These are phyloP conservation scores for Plasmodium inui DNA, from an alignment of 169 alveolate genomes.

Conservation along the genomic window DNA sequence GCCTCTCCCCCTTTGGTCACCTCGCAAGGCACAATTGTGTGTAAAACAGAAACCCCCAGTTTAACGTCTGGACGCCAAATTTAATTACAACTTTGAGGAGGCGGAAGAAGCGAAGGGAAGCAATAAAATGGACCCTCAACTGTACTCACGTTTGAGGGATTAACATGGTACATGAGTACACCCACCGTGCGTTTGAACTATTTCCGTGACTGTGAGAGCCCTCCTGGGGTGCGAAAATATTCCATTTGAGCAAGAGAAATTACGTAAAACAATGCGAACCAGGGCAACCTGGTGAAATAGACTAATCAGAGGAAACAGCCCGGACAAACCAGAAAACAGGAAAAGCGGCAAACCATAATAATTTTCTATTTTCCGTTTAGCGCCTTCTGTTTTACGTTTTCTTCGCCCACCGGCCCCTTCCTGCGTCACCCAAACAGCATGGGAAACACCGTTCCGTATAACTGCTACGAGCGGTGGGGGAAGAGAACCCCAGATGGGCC, in stretches of 20 bases:
- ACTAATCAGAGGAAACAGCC: background rate
- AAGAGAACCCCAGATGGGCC: slow-evolving; percentile 74
- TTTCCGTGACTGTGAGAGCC: background rate
- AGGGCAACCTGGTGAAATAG: background rate
- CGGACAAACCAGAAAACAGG: background rate
- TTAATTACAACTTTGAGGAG: slow-evolving; percentile 22
- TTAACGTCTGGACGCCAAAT: background rate
- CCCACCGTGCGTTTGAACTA: background rate
- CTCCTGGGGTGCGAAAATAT: background rate
- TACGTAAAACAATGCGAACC: background rate
- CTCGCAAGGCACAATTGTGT: background rate
- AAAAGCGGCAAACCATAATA: background rate
- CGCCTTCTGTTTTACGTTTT: background rate
- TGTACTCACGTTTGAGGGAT: background rate
- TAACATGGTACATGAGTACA: background rate
- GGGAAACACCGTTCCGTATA: slow-evolving; percentile 73
- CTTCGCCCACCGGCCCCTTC: background rate
- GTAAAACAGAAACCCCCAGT: background rate
- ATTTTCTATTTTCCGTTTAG: background rate
- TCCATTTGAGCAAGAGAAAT: background rate
- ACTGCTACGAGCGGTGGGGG: slow-evolving; percentile 74
- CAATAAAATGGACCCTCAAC: background rate
- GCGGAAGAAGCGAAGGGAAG: background rate
- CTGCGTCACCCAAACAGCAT: slow-evolving; percentile 9
- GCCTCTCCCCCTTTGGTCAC: background rate